These are phyloP conservation scores for Veloporphyrellus conicus DNA, from an alignment of 1,284 basidiomycete species.

Conservation along the genomic window DNA sequence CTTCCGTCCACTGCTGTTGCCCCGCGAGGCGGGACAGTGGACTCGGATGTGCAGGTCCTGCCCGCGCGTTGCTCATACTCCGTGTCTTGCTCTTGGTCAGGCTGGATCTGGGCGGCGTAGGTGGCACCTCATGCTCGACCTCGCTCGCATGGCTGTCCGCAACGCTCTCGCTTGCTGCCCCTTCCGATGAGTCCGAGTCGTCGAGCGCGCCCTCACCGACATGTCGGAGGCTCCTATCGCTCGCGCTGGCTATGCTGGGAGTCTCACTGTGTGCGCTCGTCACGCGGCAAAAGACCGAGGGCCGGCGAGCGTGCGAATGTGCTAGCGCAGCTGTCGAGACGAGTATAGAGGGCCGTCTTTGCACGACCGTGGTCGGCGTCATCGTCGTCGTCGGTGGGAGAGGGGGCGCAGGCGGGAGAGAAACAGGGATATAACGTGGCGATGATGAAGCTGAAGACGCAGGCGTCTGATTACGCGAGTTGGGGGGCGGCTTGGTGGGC, in stretches of 20 bases:
- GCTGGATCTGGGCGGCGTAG: background rate
- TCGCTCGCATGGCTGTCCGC: constrained; percentile 30
- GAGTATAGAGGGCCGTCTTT: constrained; percentile 29
- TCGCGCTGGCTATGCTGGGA: constrained; percentile 35
- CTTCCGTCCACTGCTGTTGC: constrained; percentile 50
- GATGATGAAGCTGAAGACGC: constrained; percentile 59
- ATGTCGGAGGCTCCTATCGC: constrained; percentile 45
- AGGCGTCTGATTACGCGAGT: constrained; percentile 44
- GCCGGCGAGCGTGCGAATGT: constrained; percentile 34
- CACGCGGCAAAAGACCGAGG: constrained; percentile 34
- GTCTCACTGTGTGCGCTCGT: constrained; percentile 25
- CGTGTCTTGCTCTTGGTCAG: constrained; percentile 35
- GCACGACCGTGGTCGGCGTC: constrained; percentile 27
- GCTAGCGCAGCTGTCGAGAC: constrained; percentile 16
- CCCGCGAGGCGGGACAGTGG: constrained; percentile 57
- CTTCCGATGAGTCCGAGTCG: constrained; percentile 63
- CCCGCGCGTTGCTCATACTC: constrained; percentile 27
- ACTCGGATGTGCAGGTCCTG: constrained; percentile 47
- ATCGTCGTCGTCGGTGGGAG: constrained; percentile 37
- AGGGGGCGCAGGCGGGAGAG: constrained; percentile 42
- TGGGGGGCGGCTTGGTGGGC: constrained; percentile 29
- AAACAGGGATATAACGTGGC: constrained; percentile 43
- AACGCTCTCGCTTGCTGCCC: constrained; percentile 33
- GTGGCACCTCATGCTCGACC: constrained; percentile 13
- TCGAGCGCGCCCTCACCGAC: constrained; percentile 73